Base-by-base conservation (phyloP, 2,329 filamentous ascomycete species). In the Cladorrhinum sp. region DNA sequence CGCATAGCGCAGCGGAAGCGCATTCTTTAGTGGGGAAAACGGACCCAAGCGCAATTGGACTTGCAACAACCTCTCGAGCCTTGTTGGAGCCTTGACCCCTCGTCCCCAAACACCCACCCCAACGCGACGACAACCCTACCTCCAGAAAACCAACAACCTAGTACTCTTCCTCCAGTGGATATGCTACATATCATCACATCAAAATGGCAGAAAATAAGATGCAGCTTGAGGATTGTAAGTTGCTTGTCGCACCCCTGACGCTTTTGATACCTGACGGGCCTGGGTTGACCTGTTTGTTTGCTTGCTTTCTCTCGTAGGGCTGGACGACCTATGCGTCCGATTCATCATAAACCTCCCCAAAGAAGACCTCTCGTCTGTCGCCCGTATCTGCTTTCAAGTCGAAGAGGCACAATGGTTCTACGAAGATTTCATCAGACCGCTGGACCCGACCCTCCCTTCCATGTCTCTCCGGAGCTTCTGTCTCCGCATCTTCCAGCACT, bases 331-430 rank as follows among this genome's bases (percentile, higher is more conserved):
- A 62, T 96, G 92, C 77, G 94, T 96, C 74, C 92, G 96, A 73
- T 99, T 99, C 78, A 94, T 99, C 73, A 92, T 98, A 76, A 98
- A 99, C 77, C 85, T 98, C 64, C 95, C 96, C 51, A 84, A 90
- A 66, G 92, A 95, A 76, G 95, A 99, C 76, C 85, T 98, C 52
- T 87, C 88, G 67, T 92, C 91, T 2, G 90, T 96, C 61, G 91
- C 92, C 73, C 89, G 95, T 72, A 95, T 99, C 77, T 98, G 94
- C 78, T 99, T 99, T 75, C 93, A 98, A 77, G 90, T 99, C 69
- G 95, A 99, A 77, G 96, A 99, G 77, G 95, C 95, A 70, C 96
- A 99, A 86, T 99, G 95, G 95, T 99, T 96, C 77, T 99, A 99
- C 85, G 95, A 99, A 81, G 95, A 99, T 77, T 99, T 99, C 73